Base-by-base conservation (phyloP, 345 rosid species). In the Salix purpurea region DNA sequence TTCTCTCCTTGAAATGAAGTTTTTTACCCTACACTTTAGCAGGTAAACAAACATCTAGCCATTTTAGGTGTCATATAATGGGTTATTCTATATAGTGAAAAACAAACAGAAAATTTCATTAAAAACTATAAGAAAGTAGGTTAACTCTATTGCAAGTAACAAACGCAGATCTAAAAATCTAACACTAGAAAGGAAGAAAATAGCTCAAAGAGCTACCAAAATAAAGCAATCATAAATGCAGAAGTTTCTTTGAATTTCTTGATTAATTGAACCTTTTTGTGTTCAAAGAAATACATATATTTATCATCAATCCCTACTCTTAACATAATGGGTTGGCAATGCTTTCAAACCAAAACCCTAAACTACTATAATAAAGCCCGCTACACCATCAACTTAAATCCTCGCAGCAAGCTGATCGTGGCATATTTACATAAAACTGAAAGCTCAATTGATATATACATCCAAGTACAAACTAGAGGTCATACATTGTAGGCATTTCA, bases 381-480 rank as follows among this genome's bases (percentile, higher is more conserved):
- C 4, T n/a, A 60, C 24, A 46, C 61, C 56, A 46, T 19, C 21
- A 16, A 48, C 65, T 37, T 26, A 32, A 69, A 71, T 37, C 21
- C 30, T 54, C 2, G 23, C 50, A 71, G 42, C 28, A 44, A 65
- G 21, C 23, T 24, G 40, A 14, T 14, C 11, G 60, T 50, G 66
- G 56, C 7, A 40, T 19, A 1, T 39, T 61, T 65, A 16, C 19
- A 26, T 67, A 44, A 71, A 65, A 44, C 67, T 67, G 18, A 78
- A 73, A 28, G 69, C 69, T 48, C 64, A 18, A 9, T 32, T 39
- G 60, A 60, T 73, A 73, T 67, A 73, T 60, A 78, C 39, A 73
- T 73, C 8, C 65, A 37, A 30, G 60, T 40, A 8, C n/a, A 42
- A 73, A 69, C 28, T 42, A 42, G n/a, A 26, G 32, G 24, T 14